A percentile compares a stretch with the other conserved stretches of the same genome.
Conservation (phyloP, 2,329 filamentous ascomycete species). For the Claviceps spartinae region DNA sequence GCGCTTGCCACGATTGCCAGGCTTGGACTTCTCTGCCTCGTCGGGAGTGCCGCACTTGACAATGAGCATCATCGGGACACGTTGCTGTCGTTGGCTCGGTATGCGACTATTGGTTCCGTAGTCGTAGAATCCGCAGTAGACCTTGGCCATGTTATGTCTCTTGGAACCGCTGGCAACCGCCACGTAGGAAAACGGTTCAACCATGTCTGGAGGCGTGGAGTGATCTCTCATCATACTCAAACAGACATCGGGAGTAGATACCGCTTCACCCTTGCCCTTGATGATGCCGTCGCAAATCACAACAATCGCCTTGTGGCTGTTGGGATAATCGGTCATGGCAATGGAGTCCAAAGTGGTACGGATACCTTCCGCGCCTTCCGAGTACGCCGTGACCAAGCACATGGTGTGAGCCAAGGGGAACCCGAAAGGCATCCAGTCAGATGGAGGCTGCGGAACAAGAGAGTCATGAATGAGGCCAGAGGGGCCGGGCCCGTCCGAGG, state of each 20-base stretch:
- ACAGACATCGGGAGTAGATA: conserved; percentile 81
- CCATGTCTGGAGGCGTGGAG: conserved; percentile 64
- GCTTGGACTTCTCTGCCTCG: conserved; percentile 68
- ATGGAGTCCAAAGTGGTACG: conserved; percentile 92
- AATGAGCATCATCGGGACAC: conserved; percentile 92
- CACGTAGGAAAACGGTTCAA: conserved; percentile 86
- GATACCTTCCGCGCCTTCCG: conserved; percentile 84
- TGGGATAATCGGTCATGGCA: conserved; percentile 94
- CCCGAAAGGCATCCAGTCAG: conserved; percentile 94
- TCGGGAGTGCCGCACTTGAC: conserved; percentile 93
- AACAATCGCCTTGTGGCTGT: conserved; percentile 95
- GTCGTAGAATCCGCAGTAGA: conserved; percentile 96
- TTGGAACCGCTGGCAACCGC: conserved; percentile 92
- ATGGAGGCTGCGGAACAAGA: conserved; percentile 88
- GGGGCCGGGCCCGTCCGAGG: conserved; percentile 61
- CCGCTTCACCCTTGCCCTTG: conserved; percentile 79
- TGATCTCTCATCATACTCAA: conserved; percentile 92
- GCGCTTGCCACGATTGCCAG: conserved; percentile 94
- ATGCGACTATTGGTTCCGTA: conserved; percentile 74
- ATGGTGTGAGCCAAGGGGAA: conserved; percentile 89
- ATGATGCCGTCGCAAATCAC: conserved; percentile 96
- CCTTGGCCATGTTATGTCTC: conserved; percentile 98
- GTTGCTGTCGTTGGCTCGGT: conserved; percentile 77
- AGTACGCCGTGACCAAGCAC: conserved; percentile 92
- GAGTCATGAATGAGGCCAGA: conserved; percentile 93